Base-by-base conservation (phyloP, 108 stramenopile species). In the Fistulifera pelliculosa region DNA sequence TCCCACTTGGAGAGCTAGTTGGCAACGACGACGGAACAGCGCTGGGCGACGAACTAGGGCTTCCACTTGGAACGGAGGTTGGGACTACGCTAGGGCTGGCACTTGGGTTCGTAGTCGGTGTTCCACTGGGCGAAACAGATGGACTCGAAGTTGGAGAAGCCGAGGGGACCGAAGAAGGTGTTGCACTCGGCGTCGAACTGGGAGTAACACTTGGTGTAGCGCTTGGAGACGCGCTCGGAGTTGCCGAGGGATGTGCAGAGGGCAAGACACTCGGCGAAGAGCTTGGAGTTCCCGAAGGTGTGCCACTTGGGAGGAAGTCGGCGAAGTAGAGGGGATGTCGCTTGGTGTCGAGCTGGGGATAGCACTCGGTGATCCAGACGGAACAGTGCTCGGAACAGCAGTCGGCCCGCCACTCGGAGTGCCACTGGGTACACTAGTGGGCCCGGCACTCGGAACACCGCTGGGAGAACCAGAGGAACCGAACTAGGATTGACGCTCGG, bases 21-120 rank as follows among this genome's bases (percentile, higher is more conserved):
- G 27, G 51, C 3, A 22, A 3, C n/a, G 27, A 25, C 2, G 56
- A 45, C 13, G 44, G 44, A 13, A 16, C 13, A 23, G 15, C 21
- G 43, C 43, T 45, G 12, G 15, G 44, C 24, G 17, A 12, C n/a
- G 21, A 25, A 17, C 11, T 18, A 11, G 56, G 44, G 17, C 2
- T 21, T 16, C 17, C 21, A 10, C 43, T 58, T 2, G 44, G 43
- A 47, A 18, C 17, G 2, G 23, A 17, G 16, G 27, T 45, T 7
- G 44, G 56, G 12, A 16, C 21, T 7, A 14, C 2, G 19, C 43
- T 45, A 3, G 56, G 56, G 2, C 13, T 25, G 2, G 17, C 44
- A 16, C 26, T 58, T 58, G 43, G 56, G 42, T 8, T 8, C 14
- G 21, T 24, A 15, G 27, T 58, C 13, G 44, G 44, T n/a, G 23